Conservation (phyloP, 345 rosid species). For the Citrus glauca region DNA sequence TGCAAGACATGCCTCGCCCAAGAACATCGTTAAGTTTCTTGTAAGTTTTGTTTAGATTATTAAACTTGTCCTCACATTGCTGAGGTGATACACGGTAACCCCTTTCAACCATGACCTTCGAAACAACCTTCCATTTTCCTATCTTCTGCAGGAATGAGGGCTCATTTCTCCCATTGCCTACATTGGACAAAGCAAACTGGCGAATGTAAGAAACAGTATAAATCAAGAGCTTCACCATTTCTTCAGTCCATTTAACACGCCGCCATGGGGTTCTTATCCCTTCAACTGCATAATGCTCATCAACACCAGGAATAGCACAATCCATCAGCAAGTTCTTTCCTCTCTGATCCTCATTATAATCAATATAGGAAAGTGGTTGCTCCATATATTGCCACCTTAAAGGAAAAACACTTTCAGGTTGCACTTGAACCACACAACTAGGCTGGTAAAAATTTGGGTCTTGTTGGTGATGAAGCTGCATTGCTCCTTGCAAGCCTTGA, state of each 20-base stretch:
- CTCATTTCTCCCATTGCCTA: conserved; percentile 1
- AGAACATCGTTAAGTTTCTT: conserved; percentile 25
- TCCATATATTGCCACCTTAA: not conserved
- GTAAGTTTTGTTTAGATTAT: conserved; percentile 22
- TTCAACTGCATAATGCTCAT: conserved; percentile 11
- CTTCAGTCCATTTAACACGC: conserved; percentile 21
- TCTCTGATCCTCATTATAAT: not conserved
- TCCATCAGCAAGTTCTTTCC: not conserved
- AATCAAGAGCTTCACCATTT: conserved; percentile 25
- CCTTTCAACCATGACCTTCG: conserved; percentile 18
- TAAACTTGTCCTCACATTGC: conserved; percentile 36
- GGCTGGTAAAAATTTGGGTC: not conserved
- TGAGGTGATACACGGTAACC: conserved; percentile 25
- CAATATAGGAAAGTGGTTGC: not conserved
- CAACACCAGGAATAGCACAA: not conserved
- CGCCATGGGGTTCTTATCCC: conserved; percentile 10
- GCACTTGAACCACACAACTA: conserved; percentile 2
- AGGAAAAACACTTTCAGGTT: not conserved
- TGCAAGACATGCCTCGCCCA: conserved; percentile 20
- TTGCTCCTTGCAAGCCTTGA: not conserved
- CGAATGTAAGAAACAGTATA: conserved; percentile 21
- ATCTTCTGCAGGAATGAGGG: conserved; percentile 10
- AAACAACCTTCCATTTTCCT: conserved; percentile 30
- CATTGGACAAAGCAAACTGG: conserved; percentile 10
- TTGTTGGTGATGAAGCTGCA: conserved; percentile 8